These are phyloP conservation scores for Suillus luteus DNA, from an alignment of 768 basidiomycete species.

Conservation along the genomic window DNA sequence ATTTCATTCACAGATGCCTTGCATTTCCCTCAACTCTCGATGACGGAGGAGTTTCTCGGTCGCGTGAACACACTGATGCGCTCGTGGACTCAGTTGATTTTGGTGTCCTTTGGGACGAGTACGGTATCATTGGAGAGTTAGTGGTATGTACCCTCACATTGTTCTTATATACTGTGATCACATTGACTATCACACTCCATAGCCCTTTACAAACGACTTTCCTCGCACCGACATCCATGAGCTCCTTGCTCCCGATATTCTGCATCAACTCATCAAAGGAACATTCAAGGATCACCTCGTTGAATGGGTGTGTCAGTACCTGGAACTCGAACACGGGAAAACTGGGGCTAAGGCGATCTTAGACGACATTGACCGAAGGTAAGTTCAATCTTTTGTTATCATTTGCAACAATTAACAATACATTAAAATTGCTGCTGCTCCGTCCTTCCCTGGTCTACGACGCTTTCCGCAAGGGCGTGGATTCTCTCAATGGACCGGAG, in stretches of 20 bases:
- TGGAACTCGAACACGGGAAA: conserved; percentile 24
- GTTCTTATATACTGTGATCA: neutral
- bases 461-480: conserved; percentile 5
- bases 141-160: neutral
- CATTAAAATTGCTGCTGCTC: conserved; percentile 29
- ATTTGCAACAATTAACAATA: neutral
- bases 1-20: conserved; percentile 27
- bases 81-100: conserved; percentile 29
- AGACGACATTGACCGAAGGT: conserved; percentile 28
- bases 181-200: neutral
- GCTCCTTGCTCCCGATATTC: conserved; percentile 11
- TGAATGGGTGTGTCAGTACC: conserved; percentile 36
- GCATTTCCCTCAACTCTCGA: conserved; percentile 29
- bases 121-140: conserved; percentile 35
- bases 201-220: neutral
- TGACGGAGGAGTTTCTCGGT: conserved; percentile 21
- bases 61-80: conserved; percentile 22
- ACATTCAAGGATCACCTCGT: conserved; percentile 46
- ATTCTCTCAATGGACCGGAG: conserved; percentile 11
- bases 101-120: conserved; percentile 36
- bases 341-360: conserved; percentile 29
- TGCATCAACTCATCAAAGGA: conserved; percentile 19
- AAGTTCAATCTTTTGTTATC: neutral
- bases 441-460: conserved; percentile 22
- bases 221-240: conserved; percentile 5